Conservation (phyloP, 257 asterid species). For the Nicotiana undulata region DNA sequence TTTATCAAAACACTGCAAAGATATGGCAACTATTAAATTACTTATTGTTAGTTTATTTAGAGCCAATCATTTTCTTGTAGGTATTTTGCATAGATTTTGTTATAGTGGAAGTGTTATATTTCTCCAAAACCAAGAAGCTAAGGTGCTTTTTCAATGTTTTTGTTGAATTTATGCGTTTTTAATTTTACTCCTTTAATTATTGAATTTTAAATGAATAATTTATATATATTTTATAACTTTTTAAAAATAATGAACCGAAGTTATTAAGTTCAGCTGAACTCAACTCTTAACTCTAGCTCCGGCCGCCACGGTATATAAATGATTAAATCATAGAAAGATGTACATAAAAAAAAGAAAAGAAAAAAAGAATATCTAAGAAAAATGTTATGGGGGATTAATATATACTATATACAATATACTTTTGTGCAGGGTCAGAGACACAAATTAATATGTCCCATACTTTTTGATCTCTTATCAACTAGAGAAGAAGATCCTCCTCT, state of each 20-base stretch:
- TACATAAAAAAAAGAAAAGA: neutral
- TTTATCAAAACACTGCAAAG: too few relatives aligned
- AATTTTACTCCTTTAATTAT: too few relatives aligned
- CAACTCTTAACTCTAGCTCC: too few relatives aligned
- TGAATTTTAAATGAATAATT: too few relatives aligned
- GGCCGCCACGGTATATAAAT: neutral
- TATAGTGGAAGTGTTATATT: neutral
- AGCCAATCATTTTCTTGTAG: slow-evolving; percentile 8
- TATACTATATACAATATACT: neutral
- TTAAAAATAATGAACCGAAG: too few relatives aligned
- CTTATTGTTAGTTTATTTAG: neutral
- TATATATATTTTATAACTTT: too few relatives aligned
- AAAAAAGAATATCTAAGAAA: neutral
- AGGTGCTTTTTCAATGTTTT: neutral
- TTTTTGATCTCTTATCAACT: neutral
- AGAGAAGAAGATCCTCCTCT: neutral
- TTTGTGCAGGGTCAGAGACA: slow-evolving; percentile 6
- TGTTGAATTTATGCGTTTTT: neutral
- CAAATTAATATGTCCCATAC: slow-evolving; percentile 21
- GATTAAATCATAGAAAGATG: neutral
- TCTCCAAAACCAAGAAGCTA: slow-evolving; percentile 18
- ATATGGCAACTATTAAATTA: neutral
- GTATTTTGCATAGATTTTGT: neutral
- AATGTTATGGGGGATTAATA: slow-evolving; percentile 11
- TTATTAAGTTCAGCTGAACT: too few relatives aligned